Conservation (phyloP, 2,329 filamentous ascomycete genomes). For the Aspergillus sp. region DNA sequence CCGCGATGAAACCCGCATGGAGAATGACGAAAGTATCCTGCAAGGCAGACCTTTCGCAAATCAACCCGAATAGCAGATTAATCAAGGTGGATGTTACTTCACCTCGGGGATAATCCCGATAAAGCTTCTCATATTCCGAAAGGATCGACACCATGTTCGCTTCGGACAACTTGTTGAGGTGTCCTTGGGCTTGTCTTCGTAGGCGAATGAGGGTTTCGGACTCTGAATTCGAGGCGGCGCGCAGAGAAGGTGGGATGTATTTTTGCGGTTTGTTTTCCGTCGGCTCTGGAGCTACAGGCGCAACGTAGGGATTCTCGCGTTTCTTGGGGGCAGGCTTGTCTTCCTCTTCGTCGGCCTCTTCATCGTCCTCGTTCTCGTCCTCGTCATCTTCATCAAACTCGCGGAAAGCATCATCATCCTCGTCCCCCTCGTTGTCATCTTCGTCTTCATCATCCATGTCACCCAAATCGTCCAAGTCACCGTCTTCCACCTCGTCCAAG, state of each 20-base stretch:
- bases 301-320: slow-evolving; percentile 84
- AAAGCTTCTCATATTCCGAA: slow-evolving; percentile 77
- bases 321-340: slow-evolving; percentile 46
- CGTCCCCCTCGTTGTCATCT: slow-evolving; percentile 26
- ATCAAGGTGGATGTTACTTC: slow-evolving; percentile 80
- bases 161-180: slow-evolving; percentile 90
- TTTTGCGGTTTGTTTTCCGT: slow-evolving; percentile 55
- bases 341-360: slow-evolving; percentile 33
- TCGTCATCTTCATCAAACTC: slow-evolving; percentile 29
- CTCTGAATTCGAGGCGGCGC: slow-evolving; percentile 62
- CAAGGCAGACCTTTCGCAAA: slow-evolving; percentile 74
- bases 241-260: slow-evolving; percentile 86
- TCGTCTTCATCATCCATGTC: slow-evolving; percentile 33
- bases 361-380: slow-evolving; percentile 25
- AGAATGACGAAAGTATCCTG: slow-evolving; percentile 89
- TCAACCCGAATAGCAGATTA: slow-evolving; percentile 73
- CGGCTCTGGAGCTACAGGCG: slow-evolving; percentile 55
- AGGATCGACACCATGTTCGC: slow-evolving; percentile 84
- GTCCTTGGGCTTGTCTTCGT: slow-evolving; percentile 77
- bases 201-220: slow-evolving; percentile 68
- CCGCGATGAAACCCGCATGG: slow-evolving; percentile 84
- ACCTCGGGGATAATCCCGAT: slow-evolving; percentile 80
- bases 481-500: slow-evolving; percentile 23
- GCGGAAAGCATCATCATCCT: slow-evolving; percentile 8
- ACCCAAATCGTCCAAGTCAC: slow-evolving; percentile 23